phyloP scores from a whole-genome alignment of 2,329 filamentous ascomycete genomes.

The Aspergillus luchuensis region DNA sequence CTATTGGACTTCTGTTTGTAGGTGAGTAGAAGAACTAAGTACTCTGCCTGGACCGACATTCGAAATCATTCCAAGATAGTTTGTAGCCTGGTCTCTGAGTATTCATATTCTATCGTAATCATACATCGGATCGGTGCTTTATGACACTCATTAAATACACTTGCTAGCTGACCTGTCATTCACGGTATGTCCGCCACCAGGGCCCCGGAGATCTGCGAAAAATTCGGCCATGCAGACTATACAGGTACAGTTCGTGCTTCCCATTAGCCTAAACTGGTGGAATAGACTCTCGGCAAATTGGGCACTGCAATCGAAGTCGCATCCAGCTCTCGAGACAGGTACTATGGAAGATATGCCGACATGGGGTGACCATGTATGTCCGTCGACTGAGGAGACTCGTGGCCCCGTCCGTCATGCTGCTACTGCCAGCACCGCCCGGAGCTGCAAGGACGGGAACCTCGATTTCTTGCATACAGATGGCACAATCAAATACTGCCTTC shows the following conservation, averaged over 20 bases:
- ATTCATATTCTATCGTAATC: too few species aligned
- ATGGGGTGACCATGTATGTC: slow-evolving; percentile 96
- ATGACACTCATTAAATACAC: too few species aligned
- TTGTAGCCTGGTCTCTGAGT: too few species aligned
- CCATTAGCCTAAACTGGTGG: slow-evolving; percentile 68
- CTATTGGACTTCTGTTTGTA: too few species aligned
- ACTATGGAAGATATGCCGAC: slow-evolving; percentile 92
- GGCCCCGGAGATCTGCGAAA: too few species aligned
- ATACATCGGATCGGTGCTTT: too few species aligned
- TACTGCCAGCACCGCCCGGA: slow-evolving; percentile 53
- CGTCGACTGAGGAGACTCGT: slow-evolving; percentile 74
- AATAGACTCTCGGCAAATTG: slow-evolving; percentile 87
- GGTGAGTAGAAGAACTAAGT: too few species aligned
- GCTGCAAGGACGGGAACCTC: slow-evolving; percentile 76
- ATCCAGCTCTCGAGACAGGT: slow-evolving; percentile 94
- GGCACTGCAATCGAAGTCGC: slow-evolving; percentile 88
- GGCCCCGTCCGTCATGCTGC: slow-evolving; percentile 46
- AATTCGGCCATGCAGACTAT: too few species aligned
- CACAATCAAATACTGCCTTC: slow-evolving; percentile 77
- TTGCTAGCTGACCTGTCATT: too few species aligned
- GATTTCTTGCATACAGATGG: slow-evolving; percentile 89
- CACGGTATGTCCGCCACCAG: too few species aligned
- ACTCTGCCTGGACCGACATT: too few species aligned
- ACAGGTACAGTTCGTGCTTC: neutral
- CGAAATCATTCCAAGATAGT: too few species aligned